These are phyloP conservation scores for Zygoascus tannicola DNA, from an alignment of 805 yeast species.

Conservation along the genomic window DNA sequence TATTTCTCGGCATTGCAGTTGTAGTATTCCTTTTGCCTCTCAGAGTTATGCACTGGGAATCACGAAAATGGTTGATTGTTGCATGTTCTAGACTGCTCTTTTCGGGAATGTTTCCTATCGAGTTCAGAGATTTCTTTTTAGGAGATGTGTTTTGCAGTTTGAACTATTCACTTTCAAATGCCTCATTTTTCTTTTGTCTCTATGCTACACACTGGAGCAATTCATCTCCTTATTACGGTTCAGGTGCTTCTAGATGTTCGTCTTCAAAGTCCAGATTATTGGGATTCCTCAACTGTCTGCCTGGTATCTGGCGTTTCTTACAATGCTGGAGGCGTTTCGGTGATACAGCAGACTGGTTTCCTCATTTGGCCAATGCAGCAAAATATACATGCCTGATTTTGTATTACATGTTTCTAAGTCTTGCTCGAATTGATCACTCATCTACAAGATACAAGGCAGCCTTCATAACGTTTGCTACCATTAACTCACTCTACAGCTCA, in stretches of 20 bases:
- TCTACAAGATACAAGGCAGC: constrained; percentile 37
- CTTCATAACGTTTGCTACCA: constrained; percentile 62
- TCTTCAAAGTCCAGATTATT: constrained; percentile 58
- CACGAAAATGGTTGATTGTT: constrained; percentile 69
- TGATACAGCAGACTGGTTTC: constrained; percentile 94
- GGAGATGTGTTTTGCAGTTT: constrained; percentile 88
- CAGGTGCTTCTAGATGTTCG: constrained; percentile 46
- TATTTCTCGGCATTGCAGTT: constrained; percentile 49
- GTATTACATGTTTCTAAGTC: constrained; percentile 65
- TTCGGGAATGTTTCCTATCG: constrained; percentile 90
- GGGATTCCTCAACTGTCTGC: constrained; percentile 80
- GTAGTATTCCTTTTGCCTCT: constrained; percentile 53
- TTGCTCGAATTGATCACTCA: constrained; percentile 57
- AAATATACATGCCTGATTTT: constrained; percentile 62
- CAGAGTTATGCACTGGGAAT: constrained; percentile 42
- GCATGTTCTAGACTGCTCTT: constrained; percentile 63
- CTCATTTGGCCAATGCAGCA: constrained; percentile 81
- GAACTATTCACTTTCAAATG: constrained; percentile 78
- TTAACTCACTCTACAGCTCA: constrained; percentile 61
- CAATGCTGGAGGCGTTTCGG: constrained; percentile 88
- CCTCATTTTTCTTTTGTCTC: constrained; percentile 77
- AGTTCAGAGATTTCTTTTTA: constrained; percentile 84
- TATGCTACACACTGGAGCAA: constrained; percentile 63
- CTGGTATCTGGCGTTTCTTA: constrained; percentile 81
- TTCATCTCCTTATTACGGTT: constrained; percentile 21